Evolutionary conservation across 306 rosid genomes (phyloP), one percentile per base, ranked within the genome.

Genomic region (Albizia julibrissin): DNA sequence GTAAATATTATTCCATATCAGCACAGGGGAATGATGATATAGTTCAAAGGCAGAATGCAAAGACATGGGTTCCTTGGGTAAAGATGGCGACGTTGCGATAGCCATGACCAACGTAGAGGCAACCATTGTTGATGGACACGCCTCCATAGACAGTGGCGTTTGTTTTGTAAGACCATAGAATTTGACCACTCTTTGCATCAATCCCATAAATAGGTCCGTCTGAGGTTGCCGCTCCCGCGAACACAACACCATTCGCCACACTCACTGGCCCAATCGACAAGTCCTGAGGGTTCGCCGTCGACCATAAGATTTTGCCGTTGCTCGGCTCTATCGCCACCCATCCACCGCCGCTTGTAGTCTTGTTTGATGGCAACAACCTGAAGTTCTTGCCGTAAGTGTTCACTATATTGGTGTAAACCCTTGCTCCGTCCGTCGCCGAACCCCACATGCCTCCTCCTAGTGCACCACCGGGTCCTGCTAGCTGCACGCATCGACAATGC

Each of bases 361-460:
- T 84, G 34, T 68, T 62, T 1, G 92, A 83, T 40, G 97, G 92
- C 24, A 14, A 75, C 10, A 90, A 88, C 3, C 85, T 89, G 83
- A 92, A 92, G 40, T 84, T 86, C 33, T 86, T 81, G 37, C 19
- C 71, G 5, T 86, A 58, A 16, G 79, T 66, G 75, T 88, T 90
- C 37, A 70, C 84, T 9, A 86, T 84, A 77, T 87, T 91, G 4
- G 92, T 89, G 79, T 86, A 91, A 14, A 84, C 87, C 34, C 82
- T 82, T 42, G 29, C 67, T 43, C 68, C 84, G 10, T 91, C 92
- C 0, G 92, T 89, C 54, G 94, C 91, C 44, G 92, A 87, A 3
- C 92, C 96, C 93, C 92, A 88, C 62, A 65, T 82, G 5, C 89
- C 91, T 2, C 96, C 93, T 59, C 93, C 93, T 1, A 49, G 75